These are phyloP conservation scores for Alternaria triticimaculans DNA, from an alignment of 2,329 filamentous ascomycete species.

Conservation along the genomic window DNA sequence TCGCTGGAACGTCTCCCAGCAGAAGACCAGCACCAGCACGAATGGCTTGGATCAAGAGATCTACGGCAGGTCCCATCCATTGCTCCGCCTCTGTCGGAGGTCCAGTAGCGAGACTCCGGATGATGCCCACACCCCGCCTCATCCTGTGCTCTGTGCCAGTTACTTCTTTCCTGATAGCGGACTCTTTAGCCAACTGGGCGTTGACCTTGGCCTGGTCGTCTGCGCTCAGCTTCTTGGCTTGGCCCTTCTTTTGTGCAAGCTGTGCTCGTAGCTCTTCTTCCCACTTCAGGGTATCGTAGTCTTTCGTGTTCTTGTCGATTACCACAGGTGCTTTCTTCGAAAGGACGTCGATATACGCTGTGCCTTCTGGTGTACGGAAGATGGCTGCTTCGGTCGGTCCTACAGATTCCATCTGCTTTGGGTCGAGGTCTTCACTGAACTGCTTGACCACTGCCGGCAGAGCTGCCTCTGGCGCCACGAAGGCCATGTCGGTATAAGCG, in stretches of 20 bases:
- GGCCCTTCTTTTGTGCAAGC: constrained; percentile 90
- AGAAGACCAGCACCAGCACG: constrained; percentile 82
- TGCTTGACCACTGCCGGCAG: constrained; percentile 77
- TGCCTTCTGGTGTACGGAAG: constrained; percentile 87
- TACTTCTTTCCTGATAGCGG: constrained; percentile 77
- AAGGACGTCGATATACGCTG: constrained; percentile 87
- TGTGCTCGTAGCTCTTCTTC: constrained; percentile 89
- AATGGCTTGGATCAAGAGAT: constrained; percentile 74
- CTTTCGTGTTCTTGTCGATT: constrained; percentile 88
- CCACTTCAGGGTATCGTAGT: constrained; percentile 97
- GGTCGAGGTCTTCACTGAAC: constrained; percentile 75
- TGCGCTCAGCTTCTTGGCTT: constrained; percentile 85
- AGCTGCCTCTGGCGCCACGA: constrained; percentile 85
- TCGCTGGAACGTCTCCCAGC: constrained; percentile 78
- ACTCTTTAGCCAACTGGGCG: constrained; percentile 86
- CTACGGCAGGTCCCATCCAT: constrained; percentile 86
- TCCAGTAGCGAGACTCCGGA: constrained; percentile 79
- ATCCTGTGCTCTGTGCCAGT: constrained; percentile 72
- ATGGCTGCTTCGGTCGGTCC: constrained; percentile 92
- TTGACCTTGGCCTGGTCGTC: constrained; percentile 92
- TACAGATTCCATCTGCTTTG: constrained; percentile 71
- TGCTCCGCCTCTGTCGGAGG: constrained; percentile 86
- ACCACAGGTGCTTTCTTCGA: constrained; percentile 77
- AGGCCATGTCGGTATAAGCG: constrained; percentile 88
- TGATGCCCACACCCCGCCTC: constrained; percentile 83